phyloP scores from a whole-genome alignment of 2,329 filamentous ascomycete species.

The Leptographium galeiforme region DNA sequence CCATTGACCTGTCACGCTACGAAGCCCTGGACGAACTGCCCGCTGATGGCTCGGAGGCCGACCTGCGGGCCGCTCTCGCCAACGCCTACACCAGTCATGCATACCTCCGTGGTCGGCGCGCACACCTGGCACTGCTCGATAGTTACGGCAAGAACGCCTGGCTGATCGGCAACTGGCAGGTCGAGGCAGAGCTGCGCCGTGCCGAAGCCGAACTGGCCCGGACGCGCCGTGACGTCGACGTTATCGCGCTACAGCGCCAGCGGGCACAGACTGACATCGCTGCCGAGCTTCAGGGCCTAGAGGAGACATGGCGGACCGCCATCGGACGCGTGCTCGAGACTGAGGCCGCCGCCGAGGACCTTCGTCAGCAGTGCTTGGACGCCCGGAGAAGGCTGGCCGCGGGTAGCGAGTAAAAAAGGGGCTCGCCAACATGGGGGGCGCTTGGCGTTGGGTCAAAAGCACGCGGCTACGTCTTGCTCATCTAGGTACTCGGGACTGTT shows the following conservation, averaged over 20 bases:
- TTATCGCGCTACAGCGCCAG: conserved; percentile 57
- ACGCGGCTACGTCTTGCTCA: neutral
- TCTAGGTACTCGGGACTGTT: neutral
- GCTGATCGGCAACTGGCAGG: conserved; percentile 70
- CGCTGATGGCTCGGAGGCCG: conserved; percentile 10
- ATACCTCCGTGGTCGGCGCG: conserved; percentile 37
- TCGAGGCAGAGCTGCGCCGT: conserved; percentile 56
- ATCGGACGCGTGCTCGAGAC: conserved; percentile 74
- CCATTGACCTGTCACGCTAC: conserved; percentile 71
- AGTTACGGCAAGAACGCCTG: conserved; percentile 79
- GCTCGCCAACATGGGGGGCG: neutral
- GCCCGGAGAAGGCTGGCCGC: conserved; percentile 32
- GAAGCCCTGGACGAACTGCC: conserved; percentile 49
- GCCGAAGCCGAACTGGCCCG: conserved; percentile 65
- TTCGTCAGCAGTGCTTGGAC: conserved; percentile 55
- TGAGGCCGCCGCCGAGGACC: conserved; percentile 65
- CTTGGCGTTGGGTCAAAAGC: neutral
- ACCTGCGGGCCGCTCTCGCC: conserved; percentile 51
- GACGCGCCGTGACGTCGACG: conserved; percentile 55
- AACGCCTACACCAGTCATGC: conserved; percentile 33
- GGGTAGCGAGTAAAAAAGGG: neutral
- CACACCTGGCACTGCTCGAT: conserved; percentile 60
- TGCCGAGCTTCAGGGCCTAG: conserved; percentile 55
- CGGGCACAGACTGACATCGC: conserved; percentile 55
- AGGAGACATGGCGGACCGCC: conserved; percentile 67